phyloP scores from a whole-genome alignment of 176 grass and related monocot genomes.

The Microstegium vimineum region DNA sequence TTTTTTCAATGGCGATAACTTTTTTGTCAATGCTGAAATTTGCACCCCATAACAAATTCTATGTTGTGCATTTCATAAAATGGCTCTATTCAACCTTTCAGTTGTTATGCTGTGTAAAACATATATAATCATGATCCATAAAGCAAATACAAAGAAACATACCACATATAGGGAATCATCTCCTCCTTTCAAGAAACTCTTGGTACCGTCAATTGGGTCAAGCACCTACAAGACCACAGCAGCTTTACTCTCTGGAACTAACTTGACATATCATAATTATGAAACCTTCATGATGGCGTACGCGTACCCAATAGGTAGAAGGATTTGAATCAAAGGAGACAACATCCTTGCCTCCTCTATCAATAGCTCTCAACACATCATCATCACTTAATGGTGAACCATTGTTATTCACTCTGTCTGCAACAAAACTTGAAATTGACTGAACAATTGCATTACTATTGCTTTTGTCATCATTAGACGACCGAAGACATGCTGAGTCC shows the following conservation, averaged over 20 bases:
- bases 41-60: too few species aligned
- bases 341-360: conserved; percentile 78
- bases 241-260: background rate
- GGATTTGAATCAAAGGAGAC: conserved; percentile 69
- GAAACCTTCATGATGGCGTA: background rate
- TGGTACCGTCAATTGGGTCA: conserved; percentile 94
- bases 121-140: background rate
- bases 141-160: conserved; percentile 14
- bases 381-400: conserved; percentile 49
- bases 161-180: conserved; percentile 90
- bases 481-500: conserved; percentile 59
- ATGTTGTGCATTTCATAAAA: too few species aligned
- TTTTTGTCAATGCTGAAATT: too few species aligned
- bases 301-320: conserved; percentile 85
- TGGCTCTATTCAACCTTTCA: too few species aligned
- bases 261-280: background rate
- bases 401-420: conserved; percentile 38
- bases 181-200: conserved; percentile 66
- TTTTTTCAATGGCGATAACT: too few species aligned
- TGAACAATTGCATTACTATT: conserved; percentile 49
- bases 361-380: conserved; percentile 81
- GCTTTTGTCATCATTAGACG: conserved; percentile 23
- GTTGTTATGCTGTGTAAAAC: background rate
- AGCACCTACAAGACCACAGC: conserved; percentile 56
- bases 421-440: conserved; percentile 55